Percentiles rank a stretch among this genome's conserved stretches.
Conservation (phyloP, 2,329 filamentous ascomycete species). For the Colletotrichum somersetense region DNA sequence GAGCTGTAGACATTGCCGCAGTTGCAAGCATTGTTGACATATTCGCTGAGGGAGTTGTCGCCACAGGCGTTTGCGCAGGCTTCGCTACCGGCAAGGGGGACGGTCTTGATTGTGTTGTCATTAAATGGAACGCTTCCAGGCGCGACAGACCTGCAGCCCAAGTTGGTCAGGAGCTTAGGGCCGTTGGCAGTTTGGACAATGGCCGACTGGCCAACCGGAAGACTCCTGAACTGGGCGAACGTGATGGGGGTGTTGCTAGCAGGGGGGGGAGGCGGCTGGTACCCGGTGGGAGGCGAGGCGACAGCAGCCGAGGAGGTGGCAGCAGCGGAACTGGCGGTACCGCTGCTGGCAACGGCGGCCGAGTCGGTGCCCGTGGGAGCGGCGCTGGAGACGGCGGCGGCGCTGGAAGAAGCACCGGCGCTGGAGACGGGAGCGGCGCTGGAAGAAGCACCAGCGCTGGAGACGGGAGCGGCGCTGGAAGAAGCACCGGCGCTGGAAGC, state of each 20-base stretch:
- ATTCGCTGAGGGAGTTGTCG: neutral
- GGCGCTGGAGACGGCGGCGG: too few relatives aligned
- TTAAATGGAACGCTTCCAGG: neutral
- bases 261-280: neutral
- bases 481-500: neutral
- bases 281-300: neutral
- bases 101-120: neutral
- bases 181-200: rapidly evolving
- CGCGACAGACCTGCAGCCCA: neutral
- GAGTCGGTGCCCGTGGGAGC: too few relatives aligned
- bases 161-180: rapidly evolving
- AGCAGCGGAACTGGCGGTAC: too few relatives aligned
- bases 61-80: neutral
- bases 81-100: rapidly evolving
- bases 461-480: neutral
- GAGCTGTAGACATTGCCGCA: rapidly evolving
- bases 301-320: too few relatives aligned
- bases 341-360: too few relatives aligned
- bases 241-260: neutral
- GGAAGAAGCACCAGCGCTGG: too few relatives aligned
- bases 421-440: neutral
- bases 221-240: neutral
- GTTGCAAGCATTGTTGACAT: neutral
- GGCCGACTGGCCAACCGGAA: neutral
- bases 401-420: neutral